Conservation (phyloP, 768 basidiomycete genomes). For the Macrolepiota dolichaula region DNA sequence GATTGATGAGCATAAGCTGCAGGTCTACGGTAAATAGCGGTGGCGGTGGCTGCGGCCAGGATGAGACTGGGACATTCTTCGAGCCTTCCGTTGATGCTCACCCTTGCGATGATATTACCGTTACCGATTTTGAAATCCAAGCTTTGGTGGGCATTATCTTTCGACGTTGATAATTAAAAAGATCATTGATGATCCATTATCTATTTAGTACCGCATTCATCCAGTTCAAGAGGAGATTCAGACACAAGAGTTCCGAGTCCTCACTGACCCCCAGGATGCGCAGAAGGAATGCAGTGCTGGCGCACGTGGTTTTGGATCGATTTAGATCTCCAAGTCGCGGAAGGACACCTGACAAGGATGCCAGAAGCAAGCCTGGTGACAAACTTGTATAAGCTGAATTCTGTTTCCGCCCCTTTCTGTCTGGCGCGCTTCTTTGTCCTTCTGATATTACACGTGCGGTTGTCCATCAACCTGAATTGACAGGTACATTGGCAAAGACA, state of each 20-base stretch:
- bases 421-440: not conserved
- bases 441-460: slow-evolving; percentile 6
- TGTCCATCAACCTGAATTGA: not conserved
- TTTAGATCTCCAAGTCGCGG: slow-evolving; percentile 84
- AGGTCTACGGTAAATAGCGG: too few species aligned
- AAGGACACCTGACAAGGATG: slow-evolving; percentile 76
- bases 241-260: too few species aligned
- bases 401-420: not conserved
- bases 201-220: too few species aligned
- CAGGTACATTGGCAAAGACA: slow-evolving; percentile 85
- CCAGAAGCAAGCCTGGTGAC: slow-evolving; percentile 68
- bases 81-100: slow-evolving; percentile 60
- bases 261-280: too few species aligned
- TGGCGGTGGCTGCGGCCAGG: too few species aligned
- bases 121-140: slow-evolving; percentile 50
- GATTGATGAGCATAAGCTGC: slow-evolving; percentile 75
- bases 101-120: slow-evolving; percentile 42
- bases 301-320: not conserved
- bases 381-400: slow-evolving; percentile 41
- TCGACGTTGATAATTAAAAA: not conserved
- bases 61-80: slow-evolving; percentile 40
- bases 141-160: slow-evolving; percentile 30
- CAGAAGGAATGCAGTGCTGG: not conserved
- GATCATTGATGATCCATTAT: not conserved
- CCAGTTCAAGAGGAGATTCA: too few species aligned